Evolutionary conservation across 306 rosid species (phyloP), one percentile per base, ranked within the genome.

Genomic region (Fragaria vesca): DNA sequence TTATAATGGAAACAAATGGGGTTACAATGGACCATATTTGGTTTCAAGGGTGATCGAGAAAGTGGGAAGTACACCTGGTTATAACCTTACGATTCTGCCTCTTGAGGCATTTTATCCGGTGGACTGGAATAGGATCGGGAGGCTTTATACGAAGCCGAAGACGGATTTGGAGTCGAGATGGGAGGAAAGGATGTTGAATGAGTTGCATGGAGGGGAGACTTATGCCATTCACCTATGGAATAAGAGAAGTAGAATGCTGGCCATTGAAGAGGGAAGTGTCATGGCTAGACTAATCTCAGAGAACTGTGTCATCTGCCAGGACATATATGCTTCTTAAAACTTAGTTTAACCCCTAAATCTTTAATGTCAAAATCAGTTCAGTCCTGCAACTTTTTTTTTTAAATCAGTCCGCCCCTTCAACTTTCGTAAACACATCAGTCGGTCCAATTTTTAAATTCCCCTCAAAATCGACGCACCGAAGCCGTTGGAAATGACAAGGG

Each of bases 1-100:
- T 20, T 54, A 7, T 54, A 54, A 54, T 54, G 93, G 50, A 9
- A 54, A 54, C 60, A 54, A 7, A 54, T 54, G 60, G 60, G 26
- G 60, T 20, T 20, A 20, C 12, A 54, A 54, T 20, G 60, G 60
- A 54, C 60, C 60, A 54, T 54, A 54, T 12, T 54, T 54, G 60
- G 60, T 54, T 20, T 54, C 60, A 20, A 54, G 60, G 60, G 60
- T 54, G 26, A n/a, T 54, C 8, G 1, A 54, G 60, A 20, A 20
- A 54, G 60, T 54, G 60, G 60, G 26, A 54, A 54, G 26, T 20
- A 54, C 12, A 8, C 26, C 60, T 54, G 60, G 12, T 54, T 20
- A 54, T 54, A 54, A 54, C 60, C 26, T 54, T 54, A 54, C 60
- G 26, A n/a, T 54, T 20, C 2, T 54, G 60, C 26, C 60, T 2